Conservation (phyloP, 164 flowering plant genomes). For the Nymphaea thermarum region DNA sequence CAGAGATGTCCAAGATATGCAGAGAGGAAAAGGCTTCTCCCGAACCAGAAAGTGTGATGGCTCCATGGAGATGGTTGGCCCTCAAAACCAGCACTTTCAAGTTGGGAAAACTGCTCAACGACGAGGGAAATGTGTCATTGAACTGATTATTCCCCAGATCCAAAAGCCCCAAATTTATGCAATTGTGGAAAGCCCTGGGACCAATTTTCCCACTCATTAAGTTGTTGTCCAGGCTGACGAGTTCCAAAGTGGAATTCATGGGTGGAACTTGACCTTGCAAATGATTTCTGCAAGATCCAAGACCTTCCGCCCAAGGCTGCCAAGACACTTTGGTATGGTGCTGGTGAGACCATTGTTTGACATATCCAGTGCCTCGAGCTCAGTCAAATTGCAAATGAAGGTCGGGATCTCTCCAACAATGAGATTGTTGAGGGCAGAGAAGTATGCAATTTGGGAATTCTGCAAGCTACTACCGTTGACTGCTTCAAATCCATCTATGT, state of each 20-base stretch:
- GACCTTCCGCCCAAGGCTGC: too few relatives aligned
- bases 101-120: constrained; percentile 18
- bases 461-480: background rate
- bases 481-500: background rate
- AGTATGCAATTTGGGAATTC: background rate
- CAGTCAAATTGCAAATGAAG: background rate
- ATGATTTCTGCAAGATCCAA: too few relatives aligned
- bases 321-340: background rate
- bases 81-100: constrained; percentile 52
- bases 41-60: constrained; percentile 1
- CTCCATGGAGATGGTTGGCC: constrained; percentile 23
- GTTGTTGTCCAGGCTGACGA: constrained; percentile 24
- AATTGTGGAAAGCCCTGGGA: constrained; percentile 26
- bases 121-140: constrained; percentile 33
- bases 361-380: background rate
- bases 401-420: background rate
- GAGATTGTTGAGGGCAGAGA: background rate
- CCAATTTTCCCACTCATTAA: constrained; percentile 36
- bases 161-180: constrained; percentile 35
- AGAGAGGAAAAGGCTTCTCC: constrained; percentile 17
- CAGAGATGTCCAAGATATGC: constrained; percentile 45
- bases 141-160: constrained; percentile 47
- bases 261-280: too few relatives aligned
- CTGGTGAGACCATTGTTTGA: background rate
- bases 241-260: too few relatives aligned